These are phyloP conservation scores for Suhomyces kilbournensis DNA, from an alignment of 805 yeast species.

Conservation along the genomic window DNA sequence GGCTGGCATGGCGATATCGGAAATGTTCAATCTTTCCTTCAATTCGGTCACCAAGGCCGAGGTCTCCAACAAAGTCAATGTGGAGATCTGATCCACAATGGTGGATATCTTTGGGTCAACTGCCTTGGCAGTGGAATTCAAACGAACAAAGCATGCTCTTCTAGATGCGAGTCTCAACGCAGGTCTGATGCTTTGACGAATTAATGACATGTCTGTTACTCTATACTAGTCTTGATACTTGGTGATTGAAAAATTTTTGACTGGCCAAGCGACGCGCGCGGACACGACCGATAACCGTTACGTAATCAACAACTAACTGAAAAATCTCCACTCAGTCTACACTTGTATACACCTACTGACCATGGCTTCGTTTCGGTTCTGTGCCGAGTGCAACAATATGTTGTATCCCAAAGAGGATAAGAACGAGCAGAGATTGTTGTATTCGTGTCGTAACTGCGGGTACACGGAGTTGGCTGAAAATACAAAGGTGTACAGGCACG, in stretches of 20 bases:
- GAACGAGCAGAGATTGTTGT: slow-evolving; percentile 68
- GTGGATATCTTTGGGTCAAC: slow-evolving; percentile 85
- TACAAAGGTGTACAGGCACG: slow-evolving; percentile 88
- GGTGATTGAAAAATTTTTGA: slow-evolving; percentile 6
- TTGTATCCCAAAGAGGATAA: slow-evolving; percentile 95
- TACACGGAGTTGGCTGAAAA: slow-evolving; percentile 89
- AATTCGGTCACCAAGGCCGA: slow-evolving; percentile 79
- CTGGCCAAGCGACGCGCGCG: not conserved
- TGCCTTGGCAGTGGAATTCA: slow-evolving; percentile 44
- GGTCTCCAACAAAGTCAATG: slow-evolving; percentile 89
- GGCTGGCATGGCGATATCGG: slow-evolving; percentile 87
- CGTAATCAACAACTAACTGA: not conserved
- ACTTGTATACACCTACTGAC: not conserved
- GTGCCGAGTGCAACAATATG: slow-evolving; percentile 98
- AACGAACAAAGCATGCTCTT: slow-evolving; percentile 36
- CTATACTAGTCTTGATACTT: not conserved
- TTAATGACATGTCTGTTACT: slow-evolving; percentile 21
- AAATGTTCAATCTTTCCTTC: slow-evolving; percentile 80
- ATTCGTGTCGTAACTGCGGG: slow-evolving; percentile 92
- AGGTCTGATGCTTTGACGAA: slow-evolving; percentile 40
- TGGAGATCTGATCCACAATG: slow-evolving; percentile 88
- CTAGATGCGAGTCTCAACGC: slow-evolving; percentile 30
- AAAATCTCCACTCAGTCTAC: not conserved
- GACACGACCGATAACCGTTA: not conserved
- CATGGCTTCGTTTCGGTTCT: slow-evolving; percentile 87